Evolutionary conservation across 2,329 filamentous ascomycete species (phyloP), one percentile per base, ranked within the genome.

Genomic region (Aureobasidium sp.): DNA sequence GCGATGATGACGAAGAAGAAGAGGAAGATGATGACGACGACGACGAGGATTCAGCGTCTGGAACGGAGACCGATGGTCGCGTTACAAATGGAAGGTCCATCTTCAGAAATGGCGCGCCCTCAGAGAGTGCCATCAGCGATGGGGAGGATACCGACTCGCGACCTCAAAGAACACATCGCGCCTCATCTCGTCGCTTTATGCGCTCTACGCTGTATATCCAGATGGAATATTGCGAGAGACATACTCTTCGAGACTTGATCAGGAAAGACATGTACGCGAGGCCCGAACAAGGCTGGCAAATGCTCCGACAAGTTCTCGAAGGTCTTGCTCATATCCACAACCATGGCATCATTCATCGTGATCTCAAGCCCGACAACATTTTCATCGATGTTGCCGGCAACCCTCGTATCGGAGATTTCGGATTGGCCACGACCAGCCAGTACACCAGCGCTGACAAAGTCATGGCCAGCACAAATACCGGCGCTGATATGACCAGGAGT

Each of bases 161-260:
- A 6, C 49, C 12, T 72, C 74, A 49, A 74, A 75, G 57, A 80
- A 79, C 19, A 77, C 76, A 58, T 80, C 79, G 15, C 74, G 76
- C 60, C 31, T 60, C 44, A 15, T 76, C 77, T 22, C 66, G 64
- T 61, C 79, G 82, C 47, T 76, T 83, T 4, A 82, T 83, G 64
- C 84, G 83, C 58, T 92, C 88, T 0, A 87, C 92, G 7, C 81
- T 99, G 45, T 99, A 97, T 72, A 97, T 99, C 61, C 94, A 96
- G 64, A 99, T 99, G 94, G 94, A 99, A 72, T 96, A 97, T 67
- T 99, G 94, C 70, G 93, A 97, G 72, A 94, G 93, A 71, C 85
- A 89, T 67, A 97, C 94, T 0, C 82, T 99, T 35, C 87, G 92
- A 22, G 91, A 97, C 78, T 76, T 97, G 33, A 95, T 99, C 62